Conservation (phyloP, 495 filamentous ascomycete genomes). For the Darksidea phi region DNA sequence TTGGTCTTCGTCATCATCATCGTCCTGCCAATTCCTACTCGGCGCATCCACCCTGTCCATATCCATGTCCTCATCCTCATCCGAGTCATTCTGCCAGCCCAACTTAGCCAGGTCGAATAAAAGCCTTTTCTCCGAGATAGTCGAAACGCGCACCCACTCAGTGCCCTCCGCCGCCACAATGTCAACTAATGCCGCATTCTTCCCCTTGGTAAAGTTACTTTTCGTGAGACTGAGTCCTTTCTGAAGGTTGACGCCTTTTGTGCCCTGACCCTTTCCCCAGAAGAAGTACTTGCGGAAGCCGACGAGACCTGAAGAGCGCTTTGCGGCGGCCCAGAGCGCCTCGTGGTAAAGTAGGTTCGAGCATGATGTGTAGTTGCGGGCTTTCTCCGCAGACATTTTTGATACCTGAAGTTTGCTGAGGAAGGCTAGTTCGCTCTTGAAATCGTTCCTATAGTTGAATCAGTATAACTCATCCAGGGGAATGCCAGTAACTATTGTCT, state of each 20-base stretch:
- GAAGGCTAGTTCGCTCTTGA: slow-evolving; percentile 38
- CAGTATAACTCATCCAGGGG: no score
- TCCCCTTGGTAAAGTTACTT: slow-evolving; percentile 16
- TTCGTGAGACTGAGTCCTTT: slow-evolving; percentile 5
- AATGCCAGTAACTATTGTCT: no score
- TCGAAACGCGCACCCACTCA: slow-evolving; percentile 43
- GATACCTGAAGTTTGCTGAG: slow-evolving; percentile 29
- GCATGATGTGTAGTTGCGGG: slow-evolving; percentile 31
- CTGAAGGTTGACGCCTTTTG: slow-evolving; percentile 23
- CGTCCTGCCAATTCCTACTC: slow-evolving; percentile 3
- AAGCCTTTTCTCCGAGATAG: slow-evolving; percentile 40
- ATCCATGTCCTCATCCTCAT: slow-evolving; percentile 48
- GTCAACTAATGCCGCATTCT: slow-evolving; percentile 37
- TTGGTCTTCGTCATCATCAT: slow-evolving; percentile 39
- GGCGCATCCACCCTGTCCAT: slow-evolving; percentile 11
- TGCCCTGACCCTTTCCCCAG: slow-evolving; percentile 8
- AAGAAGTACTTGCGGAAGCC: slow-evolving; percentile 36
- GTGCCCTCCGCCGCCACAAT: slow-evolving; percentile 38
- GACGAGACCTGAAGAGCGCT: slow-evolving; percentile 37
- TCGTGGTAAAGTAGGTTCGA: slow-evolving; percentile 45
- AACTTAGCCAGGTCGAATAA: slow-evolving; percentile 46
- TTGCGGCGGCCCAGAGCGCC: slow-evolving; percentile 42
- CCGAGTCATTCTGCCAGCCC: slow-evolving; percentile 41
- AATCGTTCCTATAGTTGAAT: slow-evolving; percentile 17
- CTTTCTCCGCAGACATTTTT: slow-evolving; percentile 27